Percentiles rank a stretch among this genome's conserved stretches.
phyloP scores from a whole-genome alignment of 139 green algal species.

The Bryopsis sp. region DNA sequence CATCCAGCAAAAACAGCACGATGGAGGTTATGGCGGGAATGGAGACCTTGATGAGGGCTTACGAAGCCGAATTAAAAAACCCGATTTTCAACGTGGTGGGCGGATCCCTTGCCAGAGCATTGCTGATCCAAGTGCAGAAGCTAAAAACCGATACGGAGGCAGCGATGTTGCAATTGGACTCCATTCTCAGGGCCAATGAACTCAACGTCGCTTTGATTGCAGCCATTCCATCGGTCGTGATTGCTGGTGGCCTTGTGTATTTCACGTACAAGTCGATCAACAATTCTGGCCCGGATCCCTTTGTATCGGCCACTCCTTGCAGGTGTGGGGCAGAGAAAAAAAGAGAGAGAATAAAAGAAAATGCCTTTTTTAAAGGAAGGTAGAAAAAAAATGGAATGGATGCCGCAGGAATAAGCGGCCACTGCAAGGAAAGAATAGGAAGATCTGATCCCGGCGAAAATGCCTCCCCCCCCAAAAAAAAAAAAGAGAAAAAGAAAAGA shows the following conservation, averaged over 20 bases:
- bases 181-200: constrained; percentile 78
- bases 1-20: no score
- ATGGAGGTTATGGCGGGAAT: no score
- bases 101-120: constrained; percentile 60
- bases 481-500: no score
- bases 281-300: constrained; percentile 9
- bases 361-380: no score
- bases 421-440: no score
- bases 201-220: constrained; percentile 18
- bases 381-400: no score
- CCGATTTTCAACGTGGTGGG: constrained; percentile 62
- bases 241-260: constrained; percentile 7
- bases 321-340: no score
- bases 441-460: no score
- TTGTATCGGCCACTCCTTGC: constrained; percentile 6
- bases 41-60: constrained; percentile 61
- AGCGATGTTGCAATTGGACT: constrained; percentile 91
- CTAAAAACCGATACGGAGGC: constrained; percentile 82
- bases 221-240: constrained; percentile 8
- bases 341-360: no score
- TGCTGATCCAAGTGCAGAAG: constrained; percentile 90
- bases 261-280: neutral
- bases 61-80: constrained; percentile 70
- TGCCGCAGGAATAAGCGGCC: no score
- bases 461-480: no score